Evolutionary conservation across 176 grass and related monocot genomes (phyloP).

Genomic region (Oryza nivara): DNA sequence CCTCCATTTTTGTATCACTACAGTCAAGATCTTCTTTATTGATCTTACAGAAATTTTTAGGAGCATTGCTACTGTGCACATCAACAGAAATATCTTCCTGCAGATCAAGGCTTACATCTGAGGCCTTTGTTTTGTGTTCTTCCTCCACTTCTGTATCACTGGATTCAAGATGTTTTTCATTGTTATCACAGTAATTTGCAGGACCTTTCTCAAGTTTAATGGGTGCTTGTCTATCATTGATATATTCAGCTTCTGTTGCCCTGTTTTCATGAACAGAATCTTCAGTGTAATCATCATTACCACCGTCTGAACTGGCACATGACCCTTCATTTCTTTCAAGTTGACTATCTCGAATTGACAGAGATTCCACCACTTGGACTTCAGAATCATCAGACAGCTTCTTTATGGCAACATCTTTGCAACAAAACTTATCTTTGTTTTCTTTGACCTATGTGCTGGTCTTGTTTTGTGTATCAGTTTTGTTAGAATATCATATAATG

Average conservation of each 20-base stretch:
- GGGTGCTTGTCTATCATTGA: slow-evolving; percentile 42
- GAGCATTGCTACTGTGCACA: slow-evolving; percentile 27
- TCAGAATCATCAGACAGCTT: slow-evolving; percentile 71
- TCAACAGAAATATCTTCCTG: slow-evolving; percentile 30
- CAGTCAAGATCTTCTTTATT: neutral
- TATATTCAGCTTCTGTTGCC: slow-evolving; percentile 47
- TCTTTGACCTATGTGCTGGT: slow-evolving; percentile 53
- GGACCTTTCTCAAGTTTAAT: slow-evolving; percentile 37
- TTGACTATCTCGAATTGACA: slow-evolving; percentile 43
- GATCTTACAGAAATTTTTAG: neutral
- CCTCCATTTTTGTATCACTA: slow-evolving; percentile 25
- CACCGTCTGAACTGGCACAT: slow-evolving; percentile 45
- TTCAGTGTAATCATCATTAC: slow-evolving; percentile 34
- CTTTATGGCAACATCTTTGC: slow-evolving; percentile 74
- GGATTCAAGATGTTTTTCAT: slow-evolving; percentile 41
- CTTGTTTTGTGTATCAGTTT: slow-evolving; percentile 73
- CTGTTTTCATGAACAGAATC: slow-evolving; percentile 44
- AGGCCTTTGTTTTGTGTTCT: slow-evolving; percentile 39
- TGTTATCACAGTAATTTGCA: slow-evolving; percentile 31
- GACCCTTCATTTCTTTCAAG: slow-evolving; percentile 33
- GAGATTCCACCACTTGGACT: slow-evolving; percentile 47
- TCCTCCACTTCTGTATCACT: slow-evolving; percentile 42
- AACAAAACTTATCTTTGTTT: slow-evolving; percentile 71
- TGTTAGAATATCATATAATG: slow-evolving; percentile 71
- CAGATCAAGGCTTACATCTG: slow-evolving; percentile 44